Evolutionary conservation across 192 early-diverging fungal species (phyloP).

Genomic region (Podila clonocystis): DNA sequence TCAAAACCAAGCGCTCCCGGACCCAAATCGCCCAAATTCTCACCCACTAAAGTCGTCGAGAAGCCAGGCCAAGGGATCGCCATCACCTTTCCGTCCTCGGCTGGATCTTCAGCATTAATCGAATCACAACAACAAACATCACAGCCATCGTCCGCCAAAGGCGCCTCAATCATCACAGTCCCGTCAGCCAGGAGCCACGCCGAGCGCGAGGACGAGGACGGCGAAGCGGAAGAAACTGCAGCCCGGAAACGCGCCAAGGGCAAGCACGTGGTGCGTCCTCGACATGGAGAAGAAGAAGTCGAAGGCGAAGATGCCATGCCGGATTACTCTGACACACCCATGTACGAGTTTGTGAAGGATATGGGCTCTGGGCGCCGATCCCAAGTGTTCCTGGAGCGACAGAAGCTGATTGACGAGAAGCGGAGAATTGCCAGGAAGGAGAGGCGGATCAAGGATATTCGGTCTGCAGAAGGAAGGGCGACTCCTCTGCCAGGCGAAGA

Average conservation of each 20-base stretch:
- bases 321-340: slow-evolving; percentile 41
- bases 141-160: slow-evolving; percentile 2
- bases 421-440: slow-evolving; percentile 17
- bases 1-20: neutral
- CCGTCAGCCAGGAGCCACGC: slow-evolving; percentile 13
- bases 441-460: slow-evolving; percentile 9
- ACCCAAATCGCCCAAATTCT: slow-evolving; percentile 11
- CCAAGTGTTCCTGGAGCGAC: slow-evolving; percentile 14
- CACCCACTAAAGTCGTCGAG: neutral
- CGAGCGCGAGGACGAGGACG: slow-evolving; percentile 12
- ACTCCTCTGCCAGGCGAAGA: neutral
- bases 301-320: slow-evolving; percentile 20
- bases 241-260: slow-evolving; percentile 21
- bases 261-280: slow-evolving; percentile 5
- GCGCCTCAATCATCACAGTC: slow-evolving; percentile 30
- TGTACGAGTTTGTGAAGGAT: slow-evolving; percentile 45
- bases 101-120: neutral
- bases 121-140: neutral
- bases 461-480: slow-evolving; percentile 13
- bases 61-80: slow-evolving; percentile 2
- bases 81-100: neutral
- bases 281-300: slow-evolving; percentile 14
- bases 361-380: slow-evolving; percentile 36
- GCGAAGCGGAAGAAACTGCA: neutral
- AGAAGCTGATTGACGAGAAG: slow-evolving; percentile 21